A percentile compares a stretch with the other conserved stretches of the same genome.
These are phyloP conservation scores for Berberis thunbergii DNA, from an alignment of 164 flowering plant species.

Conservation along the genomic window DNA sequence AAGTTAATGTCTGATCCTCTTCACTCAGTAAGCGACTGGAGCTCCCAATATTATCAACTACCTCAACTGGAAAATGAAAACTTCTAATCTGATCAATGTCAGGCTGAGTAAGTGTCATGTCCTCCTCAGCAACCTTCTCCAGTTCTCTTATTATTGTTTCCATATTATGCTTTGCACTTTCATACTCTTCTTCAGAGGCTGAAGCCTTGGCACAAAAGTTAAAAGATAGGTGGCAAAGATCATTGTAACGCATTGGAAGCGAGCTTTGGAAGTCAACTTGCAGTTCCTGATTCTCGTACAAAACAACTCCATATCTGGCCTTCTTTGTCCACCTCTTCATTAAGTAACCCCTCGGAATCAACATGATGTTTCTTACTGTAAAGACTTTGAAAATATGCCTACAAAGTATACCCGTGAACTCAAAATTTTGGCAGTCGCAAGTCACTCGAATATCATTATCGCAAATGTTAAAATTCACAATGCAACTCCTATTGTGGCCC, in stretches of 20 bases:
- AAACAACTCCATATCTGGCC: slow-evolving; percentile 10
- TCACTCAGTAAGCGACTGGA: slow-evolving; percentile 8
- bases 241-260: slow-evolving; percentile 4
- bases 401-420: slow-evolving; percentile 12
- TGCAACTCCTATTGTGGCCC: slow-evolving; percentile 14
- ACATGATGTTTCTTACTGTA: slow-evolving; percentile 13
- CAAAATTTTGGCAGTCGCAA: slow-evolving; percentile 15
- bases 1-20: slow-evolving; percentile 10
- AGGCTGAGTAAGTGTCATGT: slow-evolving; percentile 7
- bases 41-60: slow-evolving; percentile 9
- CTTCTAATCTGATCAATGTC: slow-evolving; percentile 12
- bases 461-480: slow-evolving; percentile 13
- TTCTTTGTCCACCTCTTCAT: slow-evolving; percentile 14
- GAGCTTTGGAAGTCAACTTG: slow-evolving; percentile 11
- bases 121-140: slow-evolving; percentile 15
- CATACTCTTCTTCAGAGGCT: slow-evolving; percentile 5
- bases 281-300: slow-evolving; percentile 2
- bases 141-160: slow-evolving; percentile 12
- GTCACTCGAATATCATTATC: slow-evolving; percentile 9
- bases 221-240: slow-evolving; percentile 13
- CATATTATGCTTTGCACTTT: slow-evolving; percentile 9
- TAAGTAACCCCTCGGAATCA: slow-evolving; percentile 11
- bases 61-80: slow-evolving; percentile 9
- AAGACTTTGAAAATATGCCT: slow-evolving; percentile 18
- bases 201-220: slow-evolving; percentile 15